These are phyloP conservation scores for Metschnikowia cubensis DNA, from an alignment of 805 yeast species.

Conservation along the genomic window DNA sequence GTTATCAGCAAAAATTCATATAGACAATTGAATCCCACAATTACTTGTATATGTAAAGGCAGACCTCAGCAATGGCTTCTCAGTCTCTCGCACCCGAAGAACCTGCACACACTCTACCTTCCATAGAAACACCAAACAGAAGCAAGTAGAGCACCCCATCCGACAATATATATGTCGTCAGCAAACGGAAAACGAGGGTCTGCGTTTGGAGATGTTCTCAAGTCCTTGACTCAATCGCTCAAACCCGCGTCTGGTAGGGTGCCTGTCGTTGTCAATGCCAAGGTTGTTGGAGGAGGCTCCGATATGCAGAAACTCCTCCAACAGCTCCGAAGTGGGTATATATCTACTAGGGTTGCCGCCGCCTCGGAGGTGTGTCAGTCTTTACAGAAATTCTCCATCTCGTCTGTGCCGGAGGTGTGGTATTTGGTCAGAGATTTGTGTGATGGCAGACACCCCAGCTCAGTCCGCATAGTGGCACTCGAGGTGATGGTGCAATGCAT, in stretches of 20 bases:
- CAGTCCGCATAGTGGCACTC: constrained; percentile 44
- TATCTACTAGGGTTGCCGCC: constrained; percentile 43
- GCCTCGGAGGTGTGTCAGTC: constrained; percentile 49
- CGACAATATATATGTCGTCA: not conserved
- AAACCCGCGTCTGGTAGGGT: constrained; percentile 22
- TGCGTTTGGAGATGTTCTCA: constrained; percentile 40
- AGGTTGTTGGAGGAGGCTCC: constrained; percentile 43
- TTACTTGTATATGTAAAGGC: not conserved
- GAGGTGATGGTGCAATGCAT: constrained; percentile 55
- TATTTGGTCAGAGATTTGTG: constrained; percentile 57
- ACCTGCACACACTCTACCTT: not conserved
- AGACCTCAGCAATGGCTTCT: not conserved
- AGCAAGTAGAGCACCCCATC: not conserved
- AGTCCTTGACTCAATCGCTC: constrained; percentile 36
- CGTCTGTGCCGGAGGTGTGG: constrained; percentile 75
- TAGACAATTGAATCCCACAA: not conserved
- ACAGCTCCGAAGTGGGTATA: constrained; percentile 36
- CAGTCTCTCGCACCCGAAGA: not conserved
- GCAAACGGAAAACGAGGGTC: constrained; percentile 14
- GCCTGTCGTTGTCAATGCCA: constrained; percentile 34
- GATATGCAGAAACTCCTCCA: constrained; percentile 36
- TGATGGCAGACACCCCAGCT: constrained; percentile 24
- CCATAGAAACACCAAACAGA: not conserved
- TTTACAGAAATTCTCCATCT: constrained; percentile 48
- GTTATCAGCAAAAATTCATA: not conserved